Evolutionary conservation across 306 rosid genomes (phyloP).

Genomic region (Quercus engelmannii): DNA sequence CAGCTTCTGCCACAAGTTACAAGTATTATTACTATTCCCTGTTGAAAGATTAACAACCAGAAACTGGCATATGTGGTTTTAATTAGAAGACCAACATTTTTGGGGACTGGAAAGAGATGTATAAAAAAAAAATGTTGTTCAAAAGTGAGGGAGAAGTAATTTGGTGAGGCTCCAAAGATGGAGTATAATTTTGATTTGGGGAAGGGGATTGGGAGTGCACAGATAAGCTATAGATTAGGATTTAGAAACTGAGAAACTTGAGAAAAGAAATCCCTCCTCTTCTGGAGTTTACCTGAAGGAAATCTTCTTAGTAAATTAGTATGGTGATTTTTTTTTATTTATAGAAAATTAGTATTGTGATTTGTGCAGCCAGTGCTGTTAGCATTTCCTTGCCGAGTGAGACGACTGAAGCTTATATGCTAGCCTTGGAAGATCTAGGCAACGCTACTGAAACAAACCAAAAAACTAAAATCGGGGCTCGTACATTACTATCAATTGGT

Average conservation of each 20-base stretch:
- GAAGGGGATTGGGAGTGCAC: background rate
- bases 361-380: background rate
- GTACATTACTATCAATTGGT: background rate
- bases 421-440: background rate
- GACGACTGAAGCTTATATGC: background rate
- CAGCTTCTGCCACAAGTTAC: too few species aligned
- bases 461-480: background rate
- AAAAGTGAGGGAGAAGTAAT: background rate
- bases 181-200: background rate
- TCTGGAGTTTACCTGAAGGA: background rate
- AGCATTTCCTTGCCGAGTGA: background rate
- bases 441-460: background rate
- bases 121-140: too few species aligned
- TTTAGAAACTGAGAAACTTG: background rate
- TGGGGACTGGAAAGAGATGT: too few species aligned
- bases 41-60: too few species aligned
- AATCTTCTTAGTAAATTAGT: background rate
- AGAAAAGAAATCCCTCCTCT: background rate
- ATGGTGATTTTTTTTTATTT: too few species aligned
- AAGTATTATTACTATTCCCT: too few species aligned
- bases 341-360: background rate
- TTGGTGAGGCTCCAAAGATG: background rate
- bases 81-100: too few species aligned
- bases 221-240: background rate
- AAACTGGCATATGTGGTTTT: too few species aligned